phyloP scores from a whole-genome alignment of 192 early-diverging fungal species.

The Mycoemilia scoparia region DNA sequence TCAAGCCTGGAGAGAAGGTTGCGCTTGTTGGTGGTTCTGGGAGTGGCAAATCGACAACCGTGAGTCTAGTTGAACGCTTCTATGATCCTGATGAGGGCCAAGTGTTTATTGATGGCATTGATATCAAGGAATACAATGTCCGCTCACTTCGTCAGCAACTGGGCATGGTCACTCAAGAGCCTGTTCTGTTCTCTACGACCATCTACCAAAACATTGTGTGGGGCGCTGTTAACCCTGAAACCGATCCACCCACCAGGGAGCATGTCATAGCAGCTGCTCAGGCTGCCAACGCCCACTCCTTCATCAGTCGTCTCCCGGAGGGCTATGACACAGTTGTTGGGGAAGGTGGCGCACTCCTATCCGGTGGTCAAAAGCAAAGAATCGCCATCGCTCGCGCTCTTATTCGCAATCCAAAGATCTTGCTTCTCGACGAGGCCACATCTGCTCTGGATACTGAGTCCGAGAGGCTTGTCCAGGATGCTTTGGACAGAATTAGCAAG shows the following conservation, averaged over 20 bases:
- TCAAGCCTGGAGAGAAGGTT: slow-evolving; percentile 64
- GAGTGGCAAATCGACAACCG: slow-evolving; percentile 71
- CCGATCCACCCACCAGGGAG: slow-evolving; percentile 41
- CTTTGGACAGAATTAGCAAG: slow-evolving; percentile 52
- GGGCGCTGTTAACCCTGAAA: slow-evolving; percentile 32
- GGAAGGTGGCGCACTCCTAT: slow-evolving; percentile 60
- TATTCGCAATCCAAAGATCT: slow-evolving; percentile 67
- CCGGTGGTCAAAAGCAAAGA: slow-evolving; percentile 91
- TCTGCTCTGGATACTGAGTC: slow-evolving; percentile 70
- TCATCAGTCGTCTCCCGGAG: slow-evolving; percentile 50
- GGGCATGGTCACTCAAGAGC: slow-evolving; percentile 82
- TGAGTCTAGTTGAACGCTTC: slow-evolving; percentile 70
- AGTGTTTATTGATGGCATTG: slow-evolving; percentile 59
- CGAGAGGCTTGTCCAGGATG: slow-evolving; percentile 64
- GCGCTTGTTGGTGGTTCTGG: slow-evolving; percentile 83
- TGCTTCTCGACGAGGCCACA: slow-evolving; percentile 82
- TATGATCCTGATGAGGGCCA: slow-evolving; percentile 42
- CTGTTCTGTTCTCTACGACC: slow-evolving; percentile 62
- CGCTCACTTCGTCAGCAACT: slow-evolving; percentile 68
- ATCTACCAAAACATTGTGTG: slow-evolving; percentile 71
- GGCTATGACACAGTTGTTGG: slow-evolving; percentile 81
- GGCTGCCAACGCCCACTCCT: slow-evolving; percentile 57
- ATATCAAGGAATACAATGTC: slow-evolving; percentile 61
- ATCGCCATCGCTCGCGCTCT: slow-evolving; percentile 90
- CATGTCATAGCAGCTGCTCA: slow-evolving; percentile 46